Conservation (phyloP, 257 asterid species). For the Gardenia jasminoides region DNA sequence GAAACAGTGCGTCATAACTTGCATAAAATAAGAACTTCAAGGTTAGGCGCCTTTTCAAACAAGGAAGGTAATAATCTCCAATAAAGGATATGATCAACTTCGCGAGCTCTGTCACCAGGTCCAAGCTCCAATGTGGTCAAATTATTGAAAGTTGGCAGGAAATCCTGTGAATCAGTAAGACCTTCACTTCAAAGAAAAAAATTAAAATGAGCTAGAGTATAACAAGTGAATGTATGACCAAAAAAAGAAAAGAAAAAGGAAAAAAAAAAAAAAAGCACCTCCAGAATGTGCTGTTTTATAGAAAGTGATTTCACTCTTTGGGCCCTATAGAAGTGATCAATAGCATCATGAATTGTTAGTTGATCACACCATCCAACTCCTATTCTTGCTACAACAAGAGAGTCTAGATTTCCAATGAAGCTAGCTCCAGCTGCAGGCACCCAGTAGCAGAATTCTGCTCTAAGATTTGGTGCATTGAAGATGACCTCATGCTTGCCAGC, state of each 20-base stretch:
- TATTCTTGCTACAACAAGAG: too few relatives aligned
- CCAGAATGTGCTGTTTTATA: neutral
- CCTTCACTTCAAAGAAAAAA: neutral
- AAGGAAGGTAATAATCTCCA: neutral
- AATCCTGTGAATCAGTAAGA: neutral
- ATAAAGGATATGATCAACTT: neutral
- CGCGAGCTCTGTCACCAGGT: too few relatives aligned
- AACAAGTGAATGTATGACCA: too few relatives aligned
- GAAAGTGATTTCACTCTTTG: slow-evolving; percentile 2
- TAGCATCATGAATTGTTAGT: neutral
- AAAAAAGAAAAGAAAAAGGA: too few relatives aligned
- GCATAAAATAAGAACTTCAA: neutral
- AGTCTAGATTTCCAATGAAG: too few relatives aligned
- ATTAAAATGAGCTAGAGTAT: neutral
- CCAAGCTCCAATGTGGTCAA: neutral
- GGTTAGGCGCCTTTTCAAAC: neutral
- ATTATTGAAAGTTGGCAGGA: neutral
- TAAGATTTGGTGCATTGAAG: too few relatives aligned
- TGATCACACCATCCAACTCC: too few relatives aligned
- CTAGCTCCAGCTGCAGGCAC: too few relatives aligned
- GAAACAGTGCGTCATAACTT: too few relatives aligned
- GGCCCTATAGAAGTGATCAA: neutral
- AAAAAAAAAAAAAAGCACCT: neutral
- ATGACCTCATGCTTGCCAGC: too few relatives aligned
- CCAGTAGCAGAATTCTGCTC: too few relatives aligned